Base-by-base conservation (phyloP, 2,329 filamentous ascomycete genomes). In the Grosmannia penicillata region DNA sequence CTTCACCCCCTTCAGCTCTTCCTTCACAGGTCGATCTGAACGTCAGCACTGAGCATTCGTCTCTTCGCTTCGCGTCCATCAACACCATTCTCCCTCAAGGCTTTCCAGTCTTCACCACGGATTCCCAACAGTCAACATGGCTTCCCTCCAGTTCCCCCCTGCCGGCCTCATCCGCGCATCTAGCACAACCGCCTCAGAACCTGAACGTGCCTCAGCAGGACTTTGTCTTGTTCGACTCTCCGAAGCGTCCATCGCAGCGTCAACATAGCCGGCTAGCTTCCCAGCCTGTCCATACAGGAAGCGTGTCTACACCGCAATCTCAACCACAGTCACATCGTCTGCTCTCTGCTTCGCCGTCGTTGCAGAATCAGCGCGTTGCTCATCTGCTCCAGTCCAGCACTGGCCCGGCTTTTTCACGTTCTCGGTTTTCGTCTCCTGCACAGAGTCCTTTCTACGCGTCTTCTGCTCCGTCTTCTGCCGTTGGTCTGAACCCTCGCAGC, bases 101-200 rank as follows among this genome's bases (percentile, higher is more conserved):
- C 73, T 73, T 70, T 51, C 55, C 67, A 73, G 76, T 82, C 77
- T 78, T 79, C 78, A 85, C 70, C 71, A 86, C 81, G 81, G 80
- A 81, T 82, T 72, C 75, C 60, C 57, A 61, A 58, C 68, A 69
- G 63, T 74, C 75, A 85, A 53, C 70, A 87, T 87, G 82, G 82
- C 79, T 70, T 76, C 72, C 78, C 70, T 76, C 75, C 66, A 74
- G 65, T 66, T 65, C 68, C 58, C 71, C 64, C 68, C 69, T 66
- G 70, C 72, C 72, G 74, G 74, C 71, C 65, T 51, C 61, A 63
- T 58, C 71, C 64, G 67, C 67, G 64, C 71, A 65, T 49, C 61
- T 72, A 63, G 70, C 63, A 49, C 61, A 72, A 57, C 63, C 59
- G 53, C 62, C 55, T 52, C 41, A 41, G 64, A 59, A 49, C 30